Evolutionary conservation across 805 yeast genomes (phyloP).

Genomic region (Alloascoidea hylecoeti): DNA sequence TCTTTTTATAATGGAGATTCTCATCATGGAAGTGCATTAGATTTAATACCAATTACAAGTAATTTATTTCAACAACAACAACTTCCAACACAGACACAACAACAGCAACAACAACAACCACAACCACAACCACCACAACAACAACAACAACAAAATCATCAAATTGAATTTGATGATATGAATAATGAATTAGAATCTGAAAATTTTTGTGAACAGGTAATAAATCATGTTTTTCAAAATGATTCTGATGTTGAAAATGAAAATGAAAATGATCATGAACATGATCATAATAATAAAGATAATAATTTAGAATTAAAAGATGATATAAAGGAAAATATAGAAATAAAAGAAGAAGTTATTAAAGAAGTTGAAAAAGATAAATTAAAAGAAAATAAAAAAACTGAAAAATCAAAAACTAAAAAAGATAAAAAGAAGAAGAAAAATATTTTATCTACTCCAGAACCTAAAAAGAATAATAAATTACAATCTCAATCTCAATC

Average conservation of each 20-base stretch:
- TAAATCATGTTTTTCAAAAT: neutral
- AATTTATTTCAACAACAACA: too few species aligned
- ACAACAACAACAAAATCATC: too few species aligned
- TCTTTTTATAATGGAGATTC: neutral
- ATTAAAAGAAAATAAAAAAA: neutral
- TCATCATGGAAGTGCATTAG: too few species aligned
- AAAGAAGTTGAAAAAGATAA: conserved; percentile 1
- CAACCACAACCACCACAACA: conserved; percentile 1
- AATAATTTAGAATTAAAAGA: neutral
- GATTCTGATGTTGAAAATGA: neutral
- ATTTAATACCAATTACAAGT: neutral
- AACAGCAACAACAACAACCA: too few species aligned
- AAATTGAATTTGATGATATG: neutral
- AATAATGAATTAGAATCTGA: neutral
- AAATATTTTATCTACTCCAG: too few species aligned
- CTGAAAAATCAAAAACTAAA: conserved; percentile 2
- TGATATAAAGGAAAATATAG: conserved; percentile 3
- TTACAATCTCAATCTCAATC: too few species aligned
- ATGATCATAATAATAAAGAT: too few species aligned
- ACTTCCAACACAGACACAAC: too few species aligned
- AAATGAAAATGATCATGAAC: too few species aligned
- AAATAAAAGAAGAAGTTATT: neutral
- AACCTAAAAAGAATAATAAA: too few species aligned
- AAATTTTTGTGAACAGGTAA: neutral
- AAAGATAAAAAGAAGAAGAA: too few species aligned